phyloP scores from a whole-genome alignment of 2,329 filamentous ascomycete species.

The Trichoderma atrobrunneum region DNA sequence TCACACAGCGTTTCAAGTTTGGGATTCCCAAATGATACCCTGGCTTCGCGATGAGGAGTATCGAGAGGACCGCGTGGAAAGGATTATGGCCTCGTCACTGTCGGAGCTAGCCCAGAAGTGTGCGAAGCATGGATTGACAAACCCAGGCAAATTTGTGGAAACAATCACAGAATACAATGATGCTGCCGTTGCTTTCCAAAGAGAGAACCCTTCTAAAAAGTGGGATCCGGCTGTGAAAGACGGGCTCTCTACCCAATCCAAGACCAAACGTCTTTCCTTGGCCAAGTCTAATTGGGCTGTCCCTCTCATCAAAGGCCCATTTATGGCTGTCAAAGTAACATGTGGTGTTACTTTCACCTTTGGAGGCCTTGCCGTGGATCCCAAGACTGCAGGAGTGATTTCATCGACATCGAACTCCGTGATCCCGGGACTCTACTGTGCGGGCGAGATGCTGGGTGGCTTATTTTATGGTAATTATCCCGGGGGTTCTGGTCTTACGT shows the following conservation, averaged over 20 bases:
- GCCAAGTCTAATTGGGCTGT: constrained; percentile 67
- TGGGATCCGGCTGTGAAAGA: constrained; percentile 63
- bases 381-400: constrained; percentile 53
- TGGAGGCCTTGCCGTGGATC: constrained; percentile 57
- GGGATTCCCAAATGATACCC: constrained; percentile 51
- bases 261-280: constrained; percentile 39
- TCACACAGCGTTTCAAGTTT: constrained; percentile 61
- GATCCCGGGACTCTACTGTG: constrained; percentile 58
- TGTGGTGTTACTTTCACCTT: constrained; percentile 69
- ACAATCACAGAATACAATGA: constrained; percentile 57
- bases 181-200: constrained; percentile 48
- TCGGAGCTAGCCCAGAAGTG: constrained; percentile 55
- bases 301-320: constrained; percentile 55
- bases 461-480: constrained; percentile 64
- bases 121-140: constrained; percentile 44
- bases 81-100: constrained; percentile 49
- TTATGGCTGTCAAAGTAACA: constrained; percentile 54
- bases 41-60: constrained; percentile 64
- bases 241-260: constrained; percentile 58
- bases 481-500: constrained; percentile 60
- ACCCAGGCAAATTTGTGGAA: constrained; percentile 45
- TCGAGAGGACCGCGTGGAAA: constrained; percentile 53
- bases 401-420: constrained; percentile 40
- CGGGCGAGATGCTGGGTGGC: constrained; percentile 65
- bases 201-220: constrained; percentile 42